phyloP scores from a whole-genome alignment of 192 early-diverging fungal species.

The Entrophospora sp. region DNA sequence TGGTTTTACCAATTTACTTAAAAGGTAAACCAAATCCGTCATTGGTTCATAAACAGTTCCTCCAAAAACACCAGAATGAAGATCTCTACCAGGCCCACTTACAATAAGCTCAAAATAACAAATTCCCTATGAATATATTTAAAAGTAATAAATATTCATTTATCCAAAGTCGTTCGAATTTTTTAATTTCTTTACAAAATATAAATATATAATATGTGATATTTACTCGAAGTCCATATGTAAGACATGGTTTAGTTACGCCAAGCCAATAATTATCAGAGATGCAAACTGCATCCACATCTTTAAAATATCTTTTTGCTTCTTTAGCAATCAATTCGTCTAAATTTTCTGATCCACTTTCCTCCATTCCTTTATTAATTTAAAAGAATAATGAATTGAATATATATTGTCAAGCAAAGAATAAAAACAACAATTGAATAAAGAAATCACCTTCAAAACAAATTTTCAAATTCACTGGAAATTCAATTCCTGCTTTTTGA shows the following conservation, averaged over 20 bases:
- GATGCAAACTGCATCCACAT: slow-evolving; percentile 96
- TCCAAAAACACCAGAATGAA: slow-evolving; percentile 95
- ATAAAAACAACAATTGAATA: no score
- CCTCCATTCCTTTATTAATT: slow-evolving; percentile 39
- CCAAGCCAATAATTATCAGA: slow-evolving; percentile 98
- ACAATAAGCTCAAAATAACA: slow-evolving; percentile 58
- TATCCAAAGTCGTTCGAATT: not conserved
- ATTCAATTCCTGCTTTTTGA: slow-evolving; percentile 77
- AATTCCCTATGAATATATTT: slow-evolving; percentile 34
- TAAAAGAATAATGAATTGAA: no score
- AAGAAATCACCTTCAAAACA: slow-evolving; percentile 98
- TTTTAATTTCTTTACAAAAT: no score
- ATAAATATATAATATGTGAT: not conserved
- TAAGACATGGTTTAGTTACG: slow-evolving; percentile 90
- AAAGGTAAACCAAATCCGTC: slow-evolving; percentile 81
- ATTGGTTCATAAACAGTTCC: slow-evolving; percentile 94
- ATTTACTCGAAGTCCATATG: slow-evolving; percentile 75
- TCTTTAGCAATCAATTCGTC: slow-evolving; percentile 81
- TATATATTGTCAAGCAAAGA: no score
- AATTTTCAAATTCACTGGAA: slow-evolving; percentile 93
- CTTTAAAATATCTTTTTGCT: no score
- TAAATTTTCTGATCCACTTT: slow-evolving; percentile 84
- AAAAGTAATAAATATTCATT: not conserved
- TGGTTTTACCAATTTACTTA: slow-evolving; percentile 74
- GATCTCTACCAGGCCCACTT: slow-evolving; percentile 76